Evolutionary conservation across 768 basidiomycete species (phyloP).

Genomic region (Termitomyces sp.): DNA sequence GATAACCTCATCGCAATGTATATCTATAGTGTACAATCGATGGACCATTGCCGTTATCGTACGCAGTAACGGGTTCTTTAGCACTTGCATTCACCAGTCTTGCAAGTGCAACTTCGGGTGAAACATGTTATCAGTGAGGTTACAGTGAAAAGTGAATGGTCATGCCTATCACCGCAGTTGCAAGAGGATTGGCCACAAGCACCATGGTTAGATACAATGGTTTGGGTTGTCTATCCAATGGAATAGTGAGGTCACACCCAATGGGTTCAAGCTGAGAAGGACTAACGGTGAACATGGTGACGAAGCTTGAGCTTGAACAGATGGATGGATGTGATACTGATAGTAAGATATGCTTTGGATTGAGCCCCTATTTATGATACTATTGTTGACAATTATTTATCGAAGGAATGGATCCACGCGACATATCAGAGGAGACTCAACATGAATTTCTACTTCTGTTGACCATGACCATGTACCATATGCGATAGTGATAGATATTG

Average conservation of each 20-base stretch:
- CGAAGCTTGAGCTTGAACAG: neutral
- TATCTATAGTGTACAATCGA: neutral
- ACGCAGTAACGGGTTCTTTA: constrained; percentile 20
- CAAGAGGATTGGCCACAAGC: constrained; percentile 44
- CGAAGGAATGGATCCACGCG: neutral
- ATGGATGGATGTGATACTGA: neutral
- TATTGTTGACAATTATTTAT: constrained; percentile 15
- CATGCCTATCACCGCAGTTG: constrained; percentile 45
- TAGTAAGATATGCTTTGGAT: neutral
- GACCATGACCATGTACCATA: neutral
- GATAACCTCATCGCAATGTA: neutral
- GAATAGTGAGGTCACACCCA: neutral
- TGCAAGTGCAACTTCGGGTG: constrained; percentile 47
- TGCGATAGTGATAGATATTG: neutral
- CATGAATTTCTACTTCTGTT: neutral
- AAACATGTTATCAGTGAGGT: neutral
- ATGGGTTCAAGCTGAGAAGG: neutral
- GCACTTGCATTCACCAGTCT: constrained; percentile 62
- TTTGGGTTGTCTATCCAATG: constrained; percentile 24
- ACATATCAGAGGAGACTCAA: neutral
- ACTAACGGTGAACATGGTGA: constrained; percentile 36
- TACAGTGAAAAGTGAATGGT: constrained; percentile 5
- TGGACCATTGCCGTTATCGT: neutral
- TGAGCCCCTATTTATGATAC: neutral
- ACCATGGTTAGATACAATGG: constrained; percentile 32